phyloP scores from a whole-genome alignment of 805 yeast genomes.

The Candida orba region DNA sequence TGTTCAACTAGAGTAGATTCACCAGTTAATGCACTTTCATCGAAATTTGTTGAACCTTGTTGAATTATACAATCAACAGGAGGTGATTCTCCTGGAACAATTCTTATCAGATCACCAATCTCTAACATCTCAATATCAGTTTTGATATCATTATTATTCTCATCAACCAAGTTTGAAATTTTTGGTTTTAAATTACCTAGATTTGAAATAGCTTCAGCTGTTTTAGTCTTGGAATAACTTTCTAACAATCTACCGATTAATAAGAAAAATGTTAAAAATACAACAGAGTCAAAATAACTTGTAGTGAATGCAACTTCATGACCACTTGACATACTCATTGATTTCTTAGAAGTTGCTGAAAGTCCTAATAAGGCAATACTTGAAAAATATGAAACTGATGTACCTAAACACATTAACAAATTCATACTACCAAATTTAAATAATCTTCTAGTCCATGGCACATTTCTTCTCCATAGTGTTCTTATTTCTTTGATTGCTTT shows the following conservation, averaged over 20 bases:
- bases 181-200: conserved; percentile 46
- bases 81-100: conserved; percentile 53
- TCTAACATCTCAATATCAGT: conserved; percentile 41
- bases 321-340: neutral
- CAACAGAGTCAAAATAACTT: conserved; percentile 74
- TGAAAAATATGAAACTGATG: conserved; percentile 63
- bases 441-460: conserved; percentile 47
- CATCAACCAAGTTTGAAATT: conserved; percentile 37
- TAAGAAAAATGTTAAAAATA: conserved; percentile 64
- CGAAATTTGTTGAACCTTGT: conserved; percentile 43
- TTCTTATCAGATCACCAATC: conserved; percentile 40
- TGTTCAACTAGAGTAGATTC: conserved; percentile 56
- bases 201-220: conserved; percentile 55
- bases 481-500: conserved; percentile 57
- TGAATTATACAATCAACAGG: conserved; percentile 49
- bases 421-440: conserved; percentile 76
- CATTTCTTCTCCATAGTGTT: conserved; percentile 49
- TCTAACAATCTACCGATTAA: conserved; percentile 66
- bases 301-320: conserved; percentile 41
- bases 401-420: conserved; percentile 64
- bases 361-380: conserved; percentile 50
- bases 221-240: conserved; percentile 55
- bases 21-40: conserved; percentile 57
- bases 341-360: conserved; percentile 27
- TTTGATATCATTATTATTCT: conserved; percentile 24